A percentile compares a stretch with the other conserved stretches of the same genome.
Conservation (phyloP, 2,329 filamentous ascomycete genomes). For the Trichoderma sp. region DNA sequence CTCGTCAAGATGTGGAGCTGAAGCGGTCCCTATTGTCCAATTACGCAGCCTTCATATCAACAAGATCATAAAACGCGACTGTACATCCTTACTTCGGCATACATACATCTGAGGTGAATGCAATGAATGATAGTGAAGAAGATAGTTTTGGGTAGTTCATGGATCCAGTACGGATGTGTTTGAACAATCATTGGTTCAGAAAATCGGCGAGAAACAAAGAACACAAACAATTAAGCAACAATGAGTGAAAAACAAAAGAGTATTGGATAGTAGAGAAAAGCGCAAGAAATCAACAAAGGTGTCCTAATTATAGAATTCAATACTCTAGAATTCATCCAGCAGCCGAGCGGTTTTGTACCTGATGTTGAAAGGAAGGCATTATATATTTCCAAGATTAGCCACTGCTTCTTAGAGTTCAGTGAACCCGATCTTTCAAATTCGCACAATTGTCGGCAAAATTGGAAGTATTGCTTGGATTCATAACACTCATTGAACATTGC, state of each 20-base stretch:
- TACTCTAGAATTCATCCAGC: not conserved
- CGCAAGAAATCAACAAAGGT: not conserved
- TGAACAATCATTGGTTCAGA: not conserved
- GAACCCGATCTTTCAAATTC: not conserved
- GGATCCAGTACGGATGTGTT: not conserved
- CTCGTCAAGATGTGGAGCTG: not conserved
- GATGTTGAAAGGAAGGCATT: not conserved
- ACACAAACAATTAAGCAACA: not conserved
- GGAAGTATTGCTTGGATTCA: not conserved
- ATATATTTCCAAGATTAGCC: not conserved
- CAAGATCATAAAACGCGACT: not conserved
- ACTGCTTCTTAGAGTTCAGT: not conserved
- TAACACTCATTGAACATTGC: not conserved
- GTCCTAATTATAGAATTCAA: not conserved
- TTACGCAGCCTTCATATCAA: not conserved
- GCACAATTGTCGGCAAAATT: not conserved
- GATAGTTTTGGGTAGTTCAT: not conserved
- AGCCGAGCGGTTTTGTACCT: not conserved
- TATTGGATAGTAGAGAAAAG: not conserved
- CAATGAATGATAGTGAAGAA: not conserved
- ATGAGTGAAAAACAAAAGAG: not conserved
- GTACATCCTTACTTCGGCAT: not conserved
- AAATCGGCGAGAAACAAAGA: not conserved
- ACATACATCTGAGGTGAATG: not conserved
- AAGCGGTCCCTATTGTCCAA: not conserved